Conservation (phyloP, 2,329 filamentous ascomycete genomes). For the Lasiodiplodia sp. region DNA sequence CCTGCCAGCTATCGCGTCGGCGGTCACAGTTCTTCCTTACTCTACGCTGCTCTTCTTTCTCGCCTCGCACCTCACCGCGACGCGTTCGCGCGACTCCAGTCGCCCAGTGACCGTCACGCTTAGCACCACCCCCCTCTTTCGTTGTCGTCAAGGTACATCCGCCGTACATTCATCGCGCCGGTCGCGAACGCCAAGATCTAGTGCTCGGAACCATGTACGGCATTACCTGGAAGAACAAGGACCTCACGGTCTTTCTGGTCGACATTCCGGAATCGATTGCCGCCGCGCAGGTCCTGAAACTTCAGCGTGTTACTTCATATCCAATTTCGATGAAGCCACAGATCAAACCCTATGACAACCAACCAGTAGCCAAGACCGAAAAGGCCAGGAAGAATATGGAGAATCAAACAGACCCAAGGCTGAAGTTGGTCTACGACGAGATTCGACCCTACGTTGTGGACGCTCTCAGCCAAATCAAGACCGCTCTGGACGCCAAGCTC, state of each 20-base stretch:
- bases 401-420: not conserved
- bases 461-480: slow-evolving; percentile 2
- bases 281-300: slow-evolving; percentile 64
- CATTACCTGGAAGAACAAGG: slow-evolving; percentile 63
- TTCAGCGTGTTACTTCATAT: slow-evolving; percentile 49
- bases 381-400: not conserved
- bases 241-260: slow-evolving; percentile 63
- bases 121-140: not conserved
- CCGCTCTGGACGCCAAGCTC: slow-evolving; percentile 29
- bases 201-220: slow-evolving; percentile 27
- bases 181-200: not conserved
- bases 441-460: not conserved
- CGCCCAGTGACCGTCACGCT: not conserved
- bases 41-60: not conserved
- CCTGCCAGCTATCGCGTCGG: not conserved
- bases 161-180: not conserved
- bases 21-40: not conserved
- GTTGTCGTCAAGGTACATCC: not conserved
- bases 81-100: not conserved
- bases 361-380: not conserved
- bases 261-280: slow-evolving; percentile 77
- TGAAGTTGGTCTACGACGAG: not conserved
- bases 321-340: slow-evolving; percentile 56
- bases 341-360: slow-evolving; percentile 51
- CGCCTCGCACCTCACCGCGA: not conserved